These are phyloP conservation scores for Sanchytrium tribonematis DNA, from an alignment of 371 early-diverging fungal genomes.

Conservation along the genomic window DNA sequence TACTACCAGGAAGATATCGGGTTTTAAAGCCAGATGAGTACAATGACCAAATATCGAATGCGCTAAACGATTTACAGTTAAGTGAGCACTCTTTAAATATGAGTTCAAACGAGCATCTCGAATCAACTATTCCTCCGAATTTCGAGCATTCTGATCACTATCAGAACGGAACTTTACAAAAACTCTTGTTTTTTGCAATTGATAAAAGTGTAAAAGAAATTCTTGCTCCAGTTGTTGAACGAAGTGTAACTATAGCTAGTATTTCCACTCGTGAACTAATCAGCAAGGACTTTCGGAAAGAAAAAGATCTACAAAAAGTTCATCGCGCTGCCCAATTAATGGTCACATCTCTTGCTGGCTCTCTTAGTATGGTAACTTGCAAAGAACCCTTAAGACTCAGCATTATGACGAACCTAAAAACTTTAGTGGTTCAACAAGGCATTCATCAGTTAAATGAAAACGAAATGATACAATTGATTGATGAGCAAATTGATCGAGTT, in stretches of 20 bases:
- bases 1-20: not conserved
- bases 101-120: too few species aligned
- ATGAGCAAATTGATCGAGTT: conserved; percentile 68
- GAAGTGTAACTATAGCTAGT: conserved; percentile 66
- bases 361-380: conserved; percentile 59
- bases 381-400: conserved; percentile 71
- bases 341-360: conserved; percentile 47
- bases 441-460: conserved; percentile 38
- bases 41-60: not conserved
- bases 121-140: too few species aligned
- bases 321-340: conserved; percentile 70
- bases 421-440: conserved; percentile 45
- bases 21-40: not conserved
- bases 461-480: conserved; percentile 39
- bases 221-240: conserved; percentile 55
- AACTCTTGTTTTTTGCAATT: conserved; percentile 53
- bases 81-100: too few species aligned
- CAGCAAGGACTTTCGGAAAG: conserved; percentile 70
- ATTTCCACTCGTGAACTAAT: conserved; percentile 66
- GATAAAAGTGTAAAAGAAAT: conserved; percentile 65
- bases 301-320: conserved; percentile 69
- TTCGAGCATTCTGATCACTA: too few species aligned
- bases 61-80: not conserved
- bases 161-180: too few species aligned
- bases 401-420: conserved; percentile 43